Conservation (phyloP, 1,284 basidiomycete genomes). For the Stereum hirsutum region DNA sequence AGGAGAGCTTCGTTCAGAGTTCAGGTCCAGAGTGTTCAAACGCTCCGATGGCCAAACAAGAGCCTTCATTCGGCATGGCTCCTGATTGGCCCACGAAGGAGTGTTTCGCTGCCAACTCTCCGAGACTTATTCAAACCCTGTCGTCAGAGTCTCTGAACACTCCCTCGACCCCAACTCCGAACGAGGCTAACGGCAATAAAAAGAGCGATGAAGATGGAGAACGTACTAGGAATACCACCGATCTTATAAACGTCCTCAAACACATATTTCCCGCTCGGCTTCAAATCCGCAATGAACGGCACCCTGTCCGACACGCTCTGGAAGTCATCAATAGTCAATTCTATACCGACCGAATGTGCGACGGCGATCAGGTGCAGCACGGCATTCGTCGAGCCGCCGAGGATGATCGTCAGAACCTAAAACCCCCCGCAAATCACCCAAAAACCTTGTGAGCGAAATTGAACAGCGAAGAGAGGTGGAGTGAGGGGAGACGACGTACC, state of each 20-base stretch:
- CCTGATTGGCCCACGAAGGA: too few relatives aligned
- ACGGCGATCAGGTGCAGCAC: constrained; percentile 88
- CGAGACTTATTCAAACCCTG: too few relatives aligned
- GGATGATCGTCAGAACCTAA: constrained; percentile 86
- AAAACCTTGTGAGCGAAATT: too few relatives aligned
- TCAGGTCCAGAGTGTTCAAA: too few relatives aligned
- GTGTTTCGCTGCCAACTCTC: too few relatives aligned
- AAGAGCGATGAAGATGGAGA: constrained; percentile 1
- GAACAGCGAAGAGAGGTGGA: constrained; percentile 6
- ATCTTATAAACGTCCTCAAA: constrained; percentile 88
- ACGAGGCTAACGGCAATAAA: too few relatives aligned
- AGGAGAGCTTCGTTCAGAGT: too few relatives aligned
- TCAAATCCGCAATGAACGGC: constrained; percentile 86
- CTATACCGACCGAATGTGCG: constrained; percentile 81
- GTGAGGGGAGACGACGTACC: constrained; percentile 32
- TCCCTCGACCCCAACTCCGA: too few relatives aligned
- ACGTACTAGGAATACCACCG: constrained; percentile 80
- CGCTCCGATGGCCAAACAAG: too few relatives aligned
- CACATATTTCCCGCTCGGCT: constrained; percentile 86
- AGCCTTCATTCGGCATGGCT: too few relatives aligned
- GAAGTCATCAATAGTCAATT: constrained; percentile 80
- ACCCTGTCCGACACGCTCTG: constrained; percentile 77
- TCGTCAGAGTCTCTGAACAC: too few relatives aligned
- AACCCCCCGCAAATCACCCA: not conserved
- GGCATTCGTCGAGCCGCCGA: constrained; percentile 91